phyloP scores from a whole-genome alignment of 2,329 filamentous ascomycete genomes.

The Botrytis sinoallii region DNA sequence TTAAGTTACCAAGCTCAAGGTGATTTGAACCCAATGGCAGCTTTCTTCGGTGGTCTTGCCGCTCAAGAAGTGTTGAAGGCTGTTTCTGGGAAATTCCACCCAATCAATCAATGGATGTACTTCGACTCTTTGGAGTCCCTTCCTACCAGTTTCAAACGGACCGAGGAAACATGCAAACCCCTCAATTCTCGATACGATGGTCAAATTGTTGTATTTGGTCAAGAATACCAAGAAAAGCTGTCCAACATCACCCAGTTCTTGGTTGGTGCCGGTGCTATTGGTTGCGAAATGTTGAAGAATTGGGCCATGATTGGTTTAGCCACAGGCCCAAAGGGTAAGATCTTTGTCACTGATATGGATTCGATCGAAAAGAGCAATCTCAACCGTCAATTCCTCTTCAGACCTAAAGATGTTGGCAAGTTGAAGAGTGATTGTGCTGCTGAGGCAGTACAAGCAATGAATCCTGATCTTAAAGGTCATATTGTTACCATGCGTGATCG shows the following conservation, averaged over 20 bases:
- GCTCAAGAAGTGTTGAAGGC: slow-evolving; percentile 96
- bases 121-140: slow-evolving; percentile 97
- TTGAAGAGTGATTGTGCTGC: slow-evolving; percentile 97
- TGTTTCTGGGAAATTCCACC: slow-evolving; percentile 95
- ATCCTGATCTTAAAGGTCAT: slow-evolving; percentile 83
- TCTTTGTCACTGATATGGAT: slow-evolving; percentile 95
- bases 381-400: slow-evolving; percentile 95
- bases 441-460: slow-evolving; percentile 88
- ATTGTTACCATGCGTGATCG: slow-evolving; percentile 85
- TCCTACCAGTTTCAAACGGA: slow-evolving; percentile 69
- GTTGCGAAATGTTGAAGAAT: slow-evolving; percentile 99
- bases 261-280: slow-evolving; percentile 94
- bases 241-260: slow-evolving; percentile 88
- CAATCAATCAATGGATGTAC: slow-evolving; percentile 95
- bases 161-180: slow-evolving; percentile 85
- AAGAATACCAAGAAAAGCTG: slow-evolving; percentile 90
- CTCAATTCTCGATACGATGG: slow-evolving; percentile 86
- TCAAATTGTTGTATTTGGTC: slow-evolving; percentile 93
- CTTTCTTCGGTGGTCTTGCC: slow-evolving; percentile 89
- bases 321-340: slow-evolving; percentile 81
- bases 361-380: slow-evolving; percentile 99
- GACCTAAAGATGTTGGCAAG: slow-evolving; percentile 86
- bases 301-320: slow-evolving; percentile 98
- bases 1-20: slow-evolving; percentile 91
- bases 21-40: slow-evolving; percentile 87